These are phyloP conservation scores for Chimonanthus praecox DNA, from an alignment of 164 flowering plant species.

Conservation along the genomic window DNA sequence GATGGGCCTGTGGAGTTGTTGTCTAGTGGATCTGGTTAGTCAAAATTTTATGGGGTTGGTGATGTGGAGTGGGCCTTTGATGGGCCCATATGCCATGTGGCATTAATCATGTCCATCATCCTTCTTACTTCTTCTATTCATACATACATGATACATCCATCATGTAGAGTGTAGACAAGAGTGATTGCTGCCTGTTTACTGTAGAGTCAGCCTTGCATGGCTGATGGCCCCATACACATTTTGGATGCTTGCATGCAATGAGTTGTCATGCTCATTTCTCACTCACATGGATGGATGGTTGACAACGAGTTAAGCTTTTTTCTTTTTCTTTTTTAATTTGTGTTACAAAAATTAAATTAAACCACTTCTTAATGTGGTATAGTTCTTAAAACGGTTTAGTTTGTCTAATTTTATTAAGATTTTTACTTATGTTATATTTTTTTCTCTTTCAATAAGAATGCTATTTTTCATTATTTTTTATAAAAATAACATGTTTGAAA, in stretches of 20 bases:
- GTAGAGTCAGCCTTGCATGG: not conserved
- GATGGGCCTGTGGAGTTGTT: not conserved
- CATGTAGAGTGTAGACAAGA: not conserved
- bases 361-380: no score
- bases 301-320: no score
- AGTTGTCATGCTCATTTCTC: not conserved
- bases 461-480: not conserved
- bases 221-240: not conserved
- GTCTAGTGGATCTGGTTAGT: slow-evolving; percentile 2
- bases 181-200: not conserved
- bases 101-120: no score
- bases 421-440: not conserved
- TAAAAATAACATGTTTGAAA: not conserved
- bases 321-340: no score
- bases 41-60: slow-evolving; percentile 3
- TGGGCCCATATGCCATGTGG: not conserved
- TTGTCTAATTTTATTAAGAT: no score
- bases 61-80: not conserved
- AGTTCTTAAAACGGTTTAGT: no score
- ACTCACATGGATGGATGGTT: not conserved
- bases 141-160: not conserved
- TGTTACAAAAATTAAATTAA: no score
- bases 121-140: not conserved
- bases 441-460: not conserved
- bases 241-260: not conserved